Percentiles rank a stretch among this genome's conserved stretches.
These are phyloP conservation scores for Camellia lanceoleosa DNA, from an alignment of 148 eudicot genomes.

Conservation along the genomic window DNA sequence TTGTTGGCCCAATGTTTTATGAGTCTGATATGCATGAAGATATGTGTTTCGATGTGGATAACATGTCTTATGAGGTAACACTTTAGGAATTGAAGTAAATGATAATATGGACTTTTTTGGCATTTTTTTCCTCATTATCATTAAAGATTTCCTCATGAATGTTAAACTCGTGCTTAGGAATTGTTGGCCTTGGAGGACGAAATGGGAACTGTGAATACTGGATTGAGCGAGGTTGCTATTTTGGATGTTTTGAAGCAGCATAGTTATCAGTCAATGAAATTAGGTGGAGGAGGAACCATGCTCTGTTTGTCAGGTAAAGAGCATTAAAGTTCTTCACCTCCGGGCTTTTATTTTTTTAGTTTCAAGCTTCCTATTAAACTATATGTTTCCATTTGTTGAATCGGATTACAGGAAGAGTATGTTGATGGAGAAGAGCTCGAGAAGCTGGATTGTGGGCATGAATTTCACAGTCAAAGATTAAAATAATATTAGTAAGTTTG, in stretches of 20 bases:
- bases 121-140: no score
- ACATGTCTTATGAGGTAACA: constrained; percentile 8
- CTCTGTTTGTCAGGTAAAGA: background rate
- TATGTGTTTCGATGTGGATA: background rate
- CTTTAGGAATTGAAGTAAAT: background rate
- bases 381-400: no score
- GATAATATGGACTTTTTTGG: no score
- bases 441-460: no score
- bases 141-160: background rate
- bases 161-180: constrained; percentile 30
- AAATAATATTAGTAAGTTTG: no score
- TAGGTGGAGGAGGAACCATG: background rate
- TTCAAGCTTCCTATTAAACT: no score
- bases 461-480: no score
- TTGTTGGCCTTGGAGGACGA: constrained; percentile 55
- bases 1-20: background rate
- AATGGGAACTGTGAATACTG: constrained; percentile 53
- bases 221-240: constrained; percentile 40
- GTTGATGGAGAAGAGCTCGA: no score
- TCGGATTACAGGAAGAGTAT: no score
- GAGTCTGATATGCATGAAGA: background rate
- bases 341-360: no score
- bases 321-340: background rate
- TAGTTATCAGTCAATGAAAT: constrained; percentile 21
- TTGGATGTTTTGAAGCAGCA: constrained; percentile 27